These are phyloP conservation scores for Periconia sp. DNA, from an alignment of 2,329 filamentous ascomycete genomes.

Conservation along the genomic window DNA sequence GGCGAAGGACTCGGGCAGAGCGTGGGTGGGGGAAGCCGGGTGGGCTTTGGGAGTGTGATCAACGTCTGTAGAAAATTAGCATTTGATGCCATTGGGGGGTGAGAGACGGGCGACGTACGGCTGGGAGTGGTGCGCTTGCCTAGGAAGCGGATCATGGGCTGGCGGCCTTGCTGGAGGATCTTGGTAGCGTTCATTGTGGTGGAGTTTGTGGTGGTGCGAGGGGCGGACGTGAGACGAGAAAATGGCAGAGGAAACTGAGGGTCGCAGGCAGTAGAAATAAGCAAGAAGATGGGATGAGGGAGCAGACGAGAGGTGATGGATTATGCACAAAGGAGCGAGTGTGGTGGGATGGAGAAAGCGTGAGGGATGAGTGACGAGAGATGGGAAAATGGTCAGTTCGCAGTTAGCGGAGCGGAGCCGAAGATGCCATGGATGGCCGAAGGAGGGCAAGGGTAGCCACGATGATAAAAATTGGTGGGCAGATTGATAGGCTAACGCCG, in stretches of 20 bases:
- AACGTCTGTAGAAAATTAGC: slow-evolving; percentile 56
- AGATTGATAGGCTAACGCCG: not conserved
- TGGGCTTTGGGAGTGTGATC: slow-evolving; percentile 75
- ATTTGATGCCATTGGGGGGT: not conserved
- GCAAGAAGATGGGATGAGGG: not conserved
- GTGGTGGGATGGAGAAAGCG: slow-evolving; percentile 9
- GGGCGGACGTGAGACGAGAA: not conserved
- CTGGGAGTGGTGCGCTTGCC: slow-evolving; percentile 51
- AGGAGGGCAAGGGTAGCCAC: not conserved
- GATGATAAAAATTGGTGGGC: not conserved
- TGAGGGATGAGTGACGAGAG: not conserved
- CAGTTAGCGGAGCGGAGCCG: not conserved
- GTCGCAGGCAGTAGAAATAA: not conserved
- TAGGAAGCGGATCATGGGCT: slow-evolving; percentile 56
- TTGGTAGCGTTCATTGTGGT: slow-evolving; percentile 50
- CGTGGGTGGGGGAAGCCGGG: slow-evolving; percentile 68
- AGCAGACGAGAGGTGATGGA: slow-evolving; percentile 1
- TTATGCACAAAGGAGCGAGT: not conserved
- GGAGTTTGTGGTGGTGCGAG: slow-evolving; percentile 13
- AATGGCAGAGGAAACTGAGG: not conserved
- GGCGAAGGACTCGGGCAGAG: slow-evolving; percentile 71
- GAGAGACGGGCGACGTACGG: slow-evolving; percentile 36
- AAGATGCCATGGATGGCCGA: not conserved
- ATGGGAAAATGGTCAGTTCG: not conserved
- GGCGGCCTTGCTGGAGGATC: slow-evolving; percentile 49